phyloP scores from a whole-genome alignment of 148 eudicot genomes.

The Camellia sinensis region DNA sequence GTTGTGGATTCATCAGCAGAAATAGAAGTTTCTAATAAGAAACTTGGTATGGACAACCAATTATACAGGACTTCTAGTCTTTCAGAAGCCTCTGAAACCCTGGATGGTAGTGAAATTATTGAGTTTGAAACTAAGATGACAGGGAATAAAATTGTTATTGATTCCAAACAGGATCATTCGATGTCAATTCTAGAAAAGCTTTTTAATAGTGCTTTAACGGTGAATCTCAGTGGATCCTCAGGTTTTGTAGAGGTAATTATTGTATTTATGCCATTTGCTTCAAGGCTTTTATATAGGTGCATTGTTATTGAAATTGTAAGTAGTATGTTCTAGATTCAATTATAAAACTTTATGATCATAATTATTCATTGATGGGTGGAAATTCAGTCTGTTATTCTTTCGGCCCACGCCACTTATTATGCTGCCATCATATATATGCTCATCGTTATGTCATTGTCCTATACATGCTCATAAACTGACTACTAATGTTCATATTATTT shows the following conservation, averaged over 20 bases:
- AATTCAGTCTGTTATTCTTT: neutral
- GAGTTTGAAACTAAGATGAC: conserved; percentile 37
- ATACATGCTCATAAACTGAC: too few relatives aligned
- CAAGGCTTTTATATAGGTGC: neutral
- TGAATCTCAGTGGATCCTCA: conserved; percentile 28
- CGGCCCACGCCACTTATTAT: neutral
- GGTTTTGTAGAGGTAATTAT: conserved; percentile 49
- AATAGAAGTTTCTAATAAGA: conserved; percentile 26
- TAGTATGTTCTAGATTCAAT: neutral
- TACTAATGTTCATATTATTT: too few relatives aligned
- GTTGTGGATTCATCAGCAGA: conserved; percentile 22
- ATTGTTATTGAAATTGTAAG: neutral
- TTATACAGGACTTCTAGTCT: conserved; percentile 26
- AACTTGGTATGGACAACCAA: conserved; percentile 21
- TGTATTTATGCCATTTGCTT: conserved; percentile 7
- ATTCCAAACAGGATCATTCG: conserved; percentile 39
- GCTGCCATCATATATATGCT: neutral
- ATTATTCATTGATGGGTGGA: neutral
- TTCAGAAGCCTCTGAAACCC: conserved; percentile 37
- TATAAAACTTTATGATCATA: neutral
- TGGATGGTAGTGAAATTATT: conserved; percentile 37
- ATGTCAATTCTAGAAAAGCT: conserved; percentile 70
- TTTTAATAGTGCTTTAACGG: conserved; percentile 53
- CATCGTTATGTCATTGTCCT: too few relatives aligned
- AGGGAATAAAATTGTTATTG: conserved; percentile 34